These are phyloP conservation scores for Cytospora schulzeri DNA, from an alignment of 2,329 filamentous ascomycete genomes.

Conservation along the genomic window DNA sequence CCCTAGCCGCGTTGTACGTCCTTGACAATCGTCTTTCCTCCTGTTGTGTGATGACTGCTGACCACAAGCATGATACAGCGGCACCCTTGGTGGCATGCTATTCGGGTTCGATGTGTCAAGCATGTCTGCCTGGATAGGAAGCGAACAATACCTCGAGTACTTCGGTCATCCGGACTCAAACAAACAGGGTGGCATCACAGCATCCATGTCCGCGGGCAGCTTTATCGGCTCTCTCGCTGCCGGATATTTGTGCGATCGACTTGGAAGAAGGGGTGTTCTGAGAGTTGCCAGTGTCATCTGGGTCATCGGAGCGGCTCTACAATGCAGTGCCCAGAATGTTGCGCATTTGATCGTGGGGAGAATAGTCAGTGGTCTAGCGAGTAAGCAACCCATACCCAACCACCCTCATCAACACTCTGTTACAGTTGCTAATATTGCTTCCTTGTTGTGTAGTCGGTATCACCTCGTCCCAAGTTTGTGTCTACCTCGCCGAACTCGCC, in stretches of 20 bases:
- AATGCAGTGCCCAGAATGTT: slow-evolving; percentile 52
- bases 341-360: slow-evolving; percentile 73
- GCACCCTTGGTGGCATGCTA: slow-evolving; percentile 61
- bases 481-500: slow-evolving; percentile 70
- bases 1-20: slow-evolving; percentile 16
- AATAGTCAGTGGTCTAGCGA: slow-evolving; percentile 65
- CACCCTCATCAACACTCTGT: not conserved
- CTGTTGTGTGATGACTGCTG: not conserved
- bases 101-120: slow-evolving; percentile 81
- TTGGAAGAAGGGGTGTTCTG: slow-evolving; percentile 52
- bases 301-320: slow-evolving; percentile 32
- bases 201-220: slow-evolving; percentile 73
- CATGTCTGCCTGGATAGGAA: slow-evolving; percentile 70
- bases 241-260: slow-evolving; percentile 53
- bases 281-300: slow-evolving; percentile 54
- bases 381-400: slow-evolving; percentile 5
- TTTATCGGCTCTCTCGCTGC: slow-evolving; percentile 59
- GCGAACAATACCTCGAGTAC: slow-evolving; percentile 26
- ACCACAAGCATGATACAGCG: not conserved
- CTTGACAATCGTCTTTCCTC: not conserved
- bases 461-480: slow-evolving; percentile 69
- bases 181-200: slow-evolving; percentile 69
- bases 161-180: slow-evolving; percentile 40
- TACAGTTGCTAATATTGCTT: not conserved
- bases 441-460: slow-evolving; percentile 66